Evolutionary conservation across 768 basidiomycete species (phyloP), one percentile per base, ranked within the genome.

Genomic region (Hemileccinum impolitum): DNA sequence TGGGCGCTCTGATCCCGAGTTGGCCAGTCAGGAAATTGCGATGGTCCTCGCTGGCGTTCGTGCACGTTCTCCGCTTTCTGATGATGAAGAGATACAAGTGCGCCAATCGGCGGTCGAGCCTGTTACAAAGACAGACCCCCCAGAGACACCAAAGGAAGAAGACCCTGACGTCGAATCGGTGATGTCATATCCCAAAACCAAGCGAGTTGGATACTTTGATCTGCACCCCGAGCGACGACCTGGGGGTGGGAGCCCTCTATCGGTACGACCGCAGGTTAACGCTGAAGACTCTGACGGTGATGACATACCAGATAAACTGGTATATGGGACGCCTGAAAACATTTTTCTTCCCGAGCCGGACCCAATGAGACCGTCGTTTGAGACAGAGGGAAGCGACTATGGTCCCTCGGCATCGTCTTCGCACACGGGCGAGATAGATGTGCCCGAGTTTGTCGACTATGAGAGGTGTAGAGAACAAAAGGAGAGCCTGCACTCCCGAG

Each of bases 151-250:
- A 48, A 73, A 77, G 18, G 74, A 50, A 37, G 52, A 59, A 50
- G 79, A 79, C 57, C 67, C 69, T 19, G 78, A 81, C 53, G 73
- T 81, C 4, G 77, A 54, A 18, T 68, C 68, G 12, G 59, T 70
- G 45, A 68, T 69, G 65, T 70, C 63, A 19, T 65, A 65, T 37
- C 69, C 63, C 35, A 70, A 59, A 43, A 36, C 40, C 39, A 68
- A 43, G 39, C 75, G 85, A 15, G 44, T 81, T 23, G 84, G 85
- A 0, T 90, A 90, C 63, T 90, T 90, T 61, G 87, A 89, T 62
- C 58, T 88, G 13, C 87, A 90, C 62, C 87, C 87, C 11, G 87
- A 90, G 39, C 75, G 87, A 39, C 71, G 82, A 34, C 77, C 76
- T 18, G 62, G 59, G 42, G 25, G 21, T 23, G 53, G 43, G 30